Base-by-base conservation (phyloP, 352 stramenopile genomes). In the Peronospora destructor region DNA sequence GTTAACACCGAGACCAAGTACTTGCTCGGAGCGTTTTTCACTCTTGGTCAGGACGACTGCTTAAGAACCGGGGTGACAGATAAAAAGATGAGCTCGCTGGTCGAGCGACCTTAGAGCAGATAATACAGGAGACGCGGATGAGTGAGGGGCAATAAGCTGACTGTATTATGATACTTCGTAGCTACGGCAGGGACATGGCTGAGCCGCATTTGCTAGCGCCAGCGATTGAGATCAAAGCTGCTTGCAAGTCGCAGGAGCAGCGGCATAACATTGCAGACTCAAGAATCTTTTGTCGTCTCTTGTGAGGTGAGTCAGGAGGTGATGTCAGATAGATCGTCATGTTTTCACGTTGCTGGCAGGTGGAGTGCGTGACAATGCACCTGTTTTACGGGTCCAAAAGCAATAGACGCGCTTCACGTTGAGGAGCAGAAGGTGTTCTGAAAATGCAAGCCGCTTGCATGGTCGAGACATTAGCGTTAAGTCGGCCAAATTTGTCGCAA, bases 231-330 rank as follows among this genome's bases (percentile, higher is more conserved):
- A 17, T 66, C 44, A 37, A 73, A 75, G 26, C 73, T 70, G 21
- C 79, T 73, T n/a, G 77, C 80, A 14, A 91, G 65, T 14, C 58
- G 66, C 14, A 55, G 23, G n/a, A 91, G 53, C 37, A 92, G 49
- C 9, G 76, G 73, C 4, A 76, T 49, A 7, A 92, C 37, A 40
- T 91, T 82, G 78, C 81, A 94, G 14, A 90, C 57, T 74, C 34
- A 94, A 38, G 38, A 72, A 73, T 12, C 81, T 81, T 29, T 91
- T 87, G 56, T 94, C 83, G 42, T 94, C 83, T 14, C 81, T 81
- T 4, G 73, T 71, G 56, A 87, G 65, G n/a, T n/a, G n/a, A 3
- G 92, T 42, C 6, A 84, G 32, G 26, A 70, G 13, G 49, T 61
- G 30, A 76, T 71, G 19, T 72, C 57, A 35, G 56, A 13, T 13